These are phyloP conservation scores for Pilaira anomala DNA, from an alignment of 192 early-diverging fungal genomes.

Conservation along the genomic window DNA sequence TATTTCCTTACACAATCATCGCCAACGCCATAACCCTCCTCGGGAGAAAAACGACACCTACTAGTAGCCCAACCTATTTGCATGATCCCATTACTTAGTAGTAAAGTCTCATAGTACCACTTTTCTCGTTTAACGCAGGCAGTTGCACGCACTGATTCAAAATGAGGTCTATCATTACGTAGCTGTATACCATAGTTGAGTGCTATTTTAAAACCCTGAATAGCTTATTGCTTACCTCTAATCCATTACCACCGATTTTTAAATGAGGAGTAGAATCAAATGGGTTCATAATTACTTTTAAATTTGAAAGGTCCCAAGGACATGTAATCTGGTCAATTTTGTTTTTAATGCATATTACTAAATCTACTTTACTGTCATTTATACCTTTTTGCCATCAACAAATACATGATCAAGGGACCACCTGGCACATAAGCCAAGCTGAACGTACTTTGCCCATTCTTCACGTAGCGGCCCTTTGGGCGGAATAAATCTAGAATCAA, in stretches of 20 bases:
- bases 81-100: slow-evolving; percentile 71
- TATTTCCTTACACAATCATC: slow-evolving; percentile 50
- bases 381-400: slow-evolving; percentile 27
- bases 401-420: slow-evolving; percentile 54
- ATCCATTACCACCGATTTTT: slow-evolving; percentile 50
- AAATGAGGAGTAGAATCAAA: slow-evolving; percentile 53
- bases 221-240: slow-evolving; percentile 33
- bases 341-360: background rate
- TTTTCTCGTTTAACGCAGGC: slow-evolving; percentile 55
- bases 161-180: slow-evolving; percentile 73
- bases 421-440: slow-evolving; percentile 49
- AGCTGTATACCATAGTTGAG: slow-evolving; percentile 40
- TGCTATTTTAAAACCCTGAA: no score
- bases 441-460: slow-evolving; percentile 24
- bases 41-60: slow-evolving; percentile 65
- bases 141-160: slow-evolving; percentile 68
- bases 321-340: background rate
- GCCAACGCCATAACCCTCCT: slow-evolving; percentile 76
- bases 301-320: slow-evolving; percentile 25
- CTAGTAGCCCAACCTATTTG: slow-evolving; percentile 77
- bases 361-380: background rate
- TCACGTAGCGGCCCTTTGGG: slow-evolving; percentile 15
- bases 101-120: slow-evolving; percentile 70
- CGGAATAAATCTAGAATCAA: slow-evolving; percentile 20
- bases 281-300: slow-evolving; percentile 53